phyloP scores from a whole-genome alignment of 108 stramenopile species.

The Discostella stelligeroides region DNA sequence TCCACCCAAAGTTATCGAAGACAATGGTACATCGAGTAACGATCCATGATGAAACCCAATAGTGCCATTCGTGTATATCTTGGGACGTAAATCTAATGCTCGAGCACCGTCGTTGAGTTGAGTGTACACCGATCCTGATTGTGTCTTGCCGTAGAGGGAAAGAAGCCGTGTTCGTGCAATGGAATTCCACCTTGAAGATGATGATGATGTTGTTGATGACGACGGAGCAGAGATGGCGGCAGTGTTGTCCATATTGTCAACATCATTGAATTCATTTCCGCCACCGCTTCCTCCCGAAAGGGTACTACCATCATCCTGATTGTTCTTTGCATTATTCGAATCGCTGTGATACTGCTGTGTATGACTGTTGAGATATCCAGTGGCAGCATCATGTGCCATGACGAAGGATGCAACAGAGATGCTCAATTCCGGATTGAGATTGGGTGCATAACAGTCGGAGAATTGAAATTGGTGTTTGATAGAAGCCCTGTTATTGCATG shows the following conservation, averaged over 20 bases:
- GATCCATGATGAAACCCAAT: constrained; percentile 71
- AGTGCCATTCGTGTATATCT: constrained; percentile 62
- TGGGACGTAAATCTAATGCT: constrained; percentile 75
- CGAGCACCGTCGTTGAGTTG: constrained; percentile 74
- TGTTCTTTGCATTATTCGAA: no score
- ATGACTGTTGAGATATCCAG: constrained; percentile 58
- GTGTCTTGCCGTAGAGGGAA: constrained; percentile 70
- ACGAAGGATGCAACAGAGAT: constrained; percentile 63
- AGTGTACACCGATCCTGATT: constrained; percentile 62
- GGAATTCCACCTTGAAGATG: constrained; percentile 1
- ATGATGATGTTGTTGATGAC: background rate
- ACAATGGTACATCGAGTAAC: constrained; percentile 53
- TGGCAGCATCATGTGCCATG: constrained; percentile 78
- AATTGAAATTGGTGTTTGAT: constrained; percentile 46
- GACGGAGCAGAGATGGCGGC: background rate
- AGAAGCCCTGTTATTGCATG: constrained; percentile 30
- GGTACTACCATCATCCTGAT: background rate
- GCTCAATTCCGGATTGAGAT: constrained; percentile 40
- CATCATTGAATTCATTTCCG: background rate
- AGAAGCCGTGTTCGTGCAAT: constrained; percentile 27
- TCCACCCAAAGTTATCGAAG: constrained; percentile 31
- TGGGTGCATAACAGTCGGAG: constrained; percentile 64
- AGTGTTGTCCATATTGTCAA: background rate
- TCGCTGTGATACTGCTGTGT: no score
- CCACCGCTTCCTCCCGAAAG: background rate